Base-by-base conservation (phyloP, 768 basidiomycete species). In the Tulasnella sp. region DNA sequence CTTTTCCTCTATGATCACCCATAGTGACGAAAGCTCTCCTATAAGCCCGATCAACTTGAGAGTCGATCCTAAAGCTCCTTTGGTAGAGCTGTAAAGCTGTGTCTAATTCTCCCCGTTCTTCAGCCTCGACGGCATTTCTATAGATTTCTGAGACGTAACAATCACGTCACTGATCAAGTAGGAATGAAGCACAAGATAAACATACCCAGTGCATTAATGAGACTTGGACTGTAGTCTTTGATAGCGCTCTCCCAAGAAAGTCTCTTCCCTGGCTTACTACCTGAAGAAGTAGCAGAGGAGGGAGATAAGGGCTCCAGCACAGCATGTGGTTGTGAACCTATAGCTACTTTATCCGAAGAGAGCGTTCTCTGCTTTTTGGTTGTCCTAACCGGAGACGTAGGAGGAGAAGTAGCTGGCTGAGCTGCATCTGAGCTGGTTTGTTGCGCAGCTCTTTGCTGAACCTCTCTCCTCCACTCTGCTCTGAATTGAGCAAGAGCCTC, bases 81-180 rank as follows among this genome's bases (percentile, higher is more conserved):
- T 86, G 78, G 59, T 93, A 95, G 6, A 89, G 65, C 22, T 64
- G 60, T 8, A 90, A 65, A 9, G 90, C 90, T 29, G 81, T 76
- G 56, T 90, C 83, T 43, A 88, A 68, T 53, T 82, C 68, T 33
- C 87, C 78, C 37, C 66, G 67, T 61, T 86, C 82, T 63, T 95
- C 90, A 40, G 74, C 70, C 33, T 76, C 70, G 27, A 89, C 72
- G 7, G 90, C 90, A 16, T 66, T 70, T 25, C 73, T 66, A 63
- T 93, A 95, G 10, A 79, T 58, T 7, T 73, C 72, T 39, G 35
- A 29, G 24, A 62, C 22, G 32, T 10, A 7, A 41, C 20, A 6
- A 27, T 12, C 35, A 20, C 6, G 20, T 37, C 12, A 41, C 22
- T 29, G 7, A 12, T 48, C 41, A 13, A n/a, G n/a, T 22, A 43